Conservation (phyloP, 2,329 filamentous ascomycete genomes). For the Westerdykella aurantiaca region DNA sequence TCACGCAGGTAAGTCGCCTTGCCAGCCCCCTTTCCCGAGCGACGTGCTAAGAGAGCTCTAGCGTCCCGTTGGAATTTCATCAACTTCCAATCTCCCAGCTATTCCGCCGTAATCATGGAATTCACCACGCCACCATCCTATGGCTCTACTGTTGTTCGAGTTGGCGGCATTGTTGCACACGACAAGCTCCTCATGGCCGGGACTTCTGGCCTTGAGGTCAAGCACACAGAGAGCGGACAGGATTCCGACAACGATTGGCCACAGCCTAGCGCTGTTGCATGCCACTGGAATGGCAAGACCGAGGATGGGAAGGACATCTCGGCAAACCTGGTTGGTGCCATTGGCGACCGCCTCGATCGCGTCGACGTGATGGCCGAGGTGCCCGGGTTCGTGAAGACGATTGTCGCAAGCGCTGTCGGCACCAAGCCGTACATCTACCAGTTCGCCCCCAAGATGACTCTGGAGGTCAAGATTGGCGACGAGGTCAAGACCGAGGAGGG, state of each 20-base stretch:
- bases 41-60: neutral
- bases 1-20: conserved; percentile 61
- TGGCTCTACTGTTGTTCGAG: conserved; percentile 73
- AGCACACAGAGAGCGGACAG: conserved; percentile 62
- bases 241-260: conserved; percentile 84
- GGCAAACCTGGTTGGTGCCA: conserved; percentile 61
- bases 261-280: conserved; percentile 70
- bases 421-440: conserved; percentile 98
- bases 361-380: conserved; percentile 97
- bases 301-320: conserved; percentile 69
- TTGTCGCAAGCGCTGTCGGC: conserved; percentile 80
- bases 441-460: conserved; percentile 66
- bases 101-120: conserved; percentile 91
- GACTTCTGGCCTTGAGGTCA: conserved; percentile 55
- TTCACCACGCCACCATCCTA: conserved; percentile 93
- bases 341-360: conserved; percentile 68
- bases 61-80: conserved; percentile 88
- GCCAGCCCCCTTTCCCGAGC: neutral
- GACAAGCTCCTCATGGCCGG: conserved; percentile 73
- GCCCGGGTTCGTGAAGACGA: conserved; percentile 89
- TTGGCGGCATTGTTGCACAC: conserved; percentile 77
- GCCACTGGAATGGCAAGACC: conserved; percentile 70
- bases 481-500: conserved; percentile 74
- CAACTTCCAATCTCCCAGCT: conserved; percentile 80
- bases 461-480: conserved; percentile 83